Conservation (phyloP, 2,329 filamentous ascomycete species). For the Fusarium staphyleae region DNA sequence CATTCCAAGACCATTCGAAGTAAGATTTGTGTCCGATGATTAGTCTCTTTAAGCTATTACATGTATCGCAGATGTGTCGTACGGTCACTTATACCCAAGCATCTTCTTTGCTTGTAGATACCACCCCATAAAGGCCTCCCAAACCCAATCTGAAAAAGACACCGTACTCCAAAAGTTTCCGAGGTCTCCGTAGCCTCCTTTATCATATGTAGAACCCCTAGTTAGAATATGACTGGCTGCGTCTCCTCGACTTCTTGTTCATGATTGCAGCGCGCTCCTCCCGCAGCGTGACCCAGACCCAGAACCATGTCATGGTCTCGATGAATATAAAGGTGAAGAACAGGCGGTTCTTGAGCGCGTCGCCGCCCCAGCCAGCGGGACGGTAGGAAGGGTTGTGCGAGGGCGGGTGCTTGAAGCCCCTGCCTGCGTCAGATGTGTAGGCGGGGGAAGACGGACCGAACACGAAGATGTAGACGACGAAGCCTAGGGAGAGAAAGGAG, state of each 20-base stretch:
- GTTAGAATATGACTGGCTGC: slow-evolving; percentile 33
- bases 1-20: neutral
- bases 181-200: neutral
- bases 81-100: neutral
- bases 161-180: neutral
- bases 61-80: neutral
- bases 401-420: slow-evolving; percentile 38
- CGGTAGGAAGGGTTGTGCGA: slow-evolving; percentile 47
- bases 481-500: slow-evolving; percentile 65
- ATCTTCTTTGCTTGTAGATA: neutral
- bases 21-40: too few relatives aligned
- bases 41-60: neutral
- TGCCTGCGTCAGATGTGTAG: slow-evolving; percentile 45
- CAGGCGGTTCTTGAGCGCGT: slow-evolving; percentile 81
- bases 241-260: slow-evolving; percentile 48
- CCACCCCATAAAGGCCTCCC: neutral
- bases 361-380: slow-evolving; percentile 59
- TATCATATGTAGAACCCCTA: neutral
- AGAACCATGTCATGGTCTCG: slow-evolving; percentile 87
- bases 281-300: slow-evolving; percentile 75
- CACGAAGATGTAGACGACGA: slow-evolving; percentile 70
- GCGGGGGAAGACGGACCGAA: slow-evolving; percentile 62
- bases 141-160: neutral
- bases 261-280: slow-evolving; percentile 64
- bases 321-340: slow-evolving; percentile 86